Evolutionary conservation across 208 protist species (phyloP), one percentile per base, ranked within the genome.

Genomic region (Trypanosoma avium): DNA sequence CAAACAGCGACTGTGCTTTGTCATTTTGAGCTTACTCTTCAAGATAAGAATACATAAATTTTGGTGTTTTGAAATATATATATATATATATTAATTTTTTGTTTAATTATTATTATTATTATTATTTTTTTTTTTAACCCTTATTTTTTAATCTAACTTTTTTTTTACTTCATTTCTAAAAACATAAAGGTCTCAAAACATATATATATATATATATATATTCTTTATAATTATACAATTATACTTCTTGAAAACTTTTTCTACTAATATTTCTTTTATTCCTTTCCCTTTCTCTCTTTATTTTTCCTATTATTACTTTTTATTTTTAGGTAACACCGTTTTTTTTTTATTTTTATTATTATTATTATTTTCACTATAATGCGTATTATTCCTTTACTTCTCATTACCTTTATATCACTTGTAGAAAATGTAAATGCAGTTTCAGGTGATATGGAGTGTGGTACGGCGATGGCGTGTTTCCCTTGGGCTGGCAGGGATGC

Each of bases 1-100:
- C 68, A 57, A 24, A 66, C 69, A 9, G 57, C 70, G 9, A 55
- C 57, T 19, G 49, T 89, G 15, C 70, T 85, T n/a, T 85, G 75
- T 60, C 70, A 84, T 52, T 81, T 86, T 32, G 55, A 58, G 7
- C 72, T 85, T 52, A n/a, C 45, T 15, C 13, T 27, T 6, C 4
- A 38, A 8, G 13, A 10, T 22, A 24, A 21, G 6, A 17, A 32
- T 42, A 5, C 24, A 17, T 13, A 21, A 21, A 24, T 42, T 58
- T n/a, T n/a, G n/a, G n/a, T n/a, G n/a, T n/a, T n/a, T n/a, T n/a
- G n/a, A n/a, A n/a, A n/a, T n/a, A n/a, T n/a, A n/a, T n/a, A n/a
- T n/a, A n/a, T n/a, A n/a, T n/a, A n/a, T 8, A 60, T 32, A 35
- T 21, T 47, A 24, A n/a, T 49, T 45, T 47, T 38, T 52, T 36